Conservation (phyloP, 371 early-diverging fungal genomes). For the Rhizopus sp. region DNA sequence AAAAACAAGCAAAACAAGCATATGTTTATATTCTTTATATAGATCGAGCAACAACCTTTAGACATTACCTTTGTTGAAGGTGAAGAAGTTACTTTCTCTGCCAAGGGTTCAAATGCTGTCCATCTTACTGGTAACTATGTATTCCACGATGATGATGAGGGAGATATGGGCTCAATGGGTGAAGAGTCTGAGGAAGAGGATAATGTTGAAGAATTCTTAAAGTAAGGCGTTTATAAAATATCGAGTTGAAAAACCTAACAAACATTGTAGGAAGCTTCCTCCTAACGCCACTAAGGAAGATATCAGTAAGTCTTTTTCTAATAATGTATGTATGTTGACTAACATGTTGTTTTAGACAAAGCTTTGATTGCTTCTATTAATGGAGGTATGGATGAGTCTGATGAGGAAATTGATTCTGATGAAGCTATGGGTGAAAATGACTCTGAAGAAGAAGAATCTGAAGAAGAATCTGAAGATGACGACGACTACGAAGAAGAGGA, state of each 20-base stretch:
- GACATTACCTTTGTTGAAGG: constrained; percentile 78
- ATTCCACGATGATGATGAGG: constrained; percentile 37
- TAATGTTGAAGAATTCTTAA: constrained; percentile 6
- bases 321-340: constrained; percentile 1
- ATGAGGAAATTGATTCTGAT: constrained; percentile 39
- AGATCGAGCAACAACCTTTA: constrained; percentile 69
- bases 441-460: constrained; percentile 23
- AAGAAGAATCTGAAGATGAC: constrained; percentile 37
- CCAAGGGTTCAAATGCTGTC: constrained; percentile 57
- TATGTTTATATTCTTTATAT: not conserved
- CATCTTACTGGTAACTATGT: constrained; percentile 81
- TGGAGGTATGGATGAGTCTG: constrained; percentile 49
- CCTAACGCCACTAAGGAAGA: constrained; percentile 9
- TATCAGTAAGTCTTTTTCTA: not conserved
- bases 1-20: not conserved
- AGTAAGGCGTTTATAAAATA: constrained; percentile 6
- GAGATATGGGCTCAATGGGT: constrained; percentile 35
- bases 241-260: not conserved
- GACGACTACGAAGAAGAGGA: constrained; percentile 37
- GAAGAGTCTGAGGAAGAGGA: constrained; percentile 53
- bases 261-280: constrained; percentile 16
- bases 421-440: constrained; percentile 39
- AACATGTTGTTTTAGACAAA: not conserved
- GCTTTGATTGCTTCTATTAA: constrained; percentile 13
- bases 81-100: constrained; percentile 76